Base-by-base conservation (phyloP, 805 yeast species). In the Saccharomycopsis javanensis region DNA sequence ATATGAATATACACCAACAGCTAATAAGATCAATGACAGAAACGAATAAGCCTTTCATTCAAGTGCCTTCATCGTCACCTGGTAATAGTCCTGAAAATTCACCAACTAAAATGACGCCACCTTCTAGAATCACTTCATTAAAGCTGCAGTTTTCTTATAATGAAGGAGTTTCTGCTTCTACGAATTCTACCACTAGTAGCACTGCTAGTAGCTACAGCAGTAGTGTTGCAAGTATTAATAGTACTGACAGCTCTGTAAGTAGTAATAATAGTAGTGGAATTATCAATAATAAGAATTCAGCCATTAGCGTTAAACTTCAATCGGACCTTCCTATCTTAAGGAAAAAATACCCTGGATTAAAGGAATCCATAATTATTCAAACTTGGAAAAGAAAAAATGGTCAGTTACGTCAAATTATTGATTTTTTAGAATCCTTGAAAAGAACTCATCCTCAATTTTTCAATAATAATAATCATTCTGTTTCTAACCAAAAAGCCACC, bases 311-410 rank as follows among this genome's bases (percentile, higher is more conserved):
- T 25, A 51, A 53, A 42, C 54, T 67, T 31, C 63, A 64, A 51
- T 65, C 68, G 45, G 68, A 69, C 55, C 65, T 69, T 33, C 57
- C 61, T 2, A 65, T 67, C 3, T 63, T 72, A 50, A 68, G 64
- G 55, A 70, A 68, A 38, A 64, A 65, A 37, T 72, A 63, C 52
- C 75, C 75, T 0, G 57, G 64, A n/a, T 54, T 67, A 13, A 57
- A 68, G 10, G 69, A 66, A 5, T 55, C 66, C 3, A 64, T 68
- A 3, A 67, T 72, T n/a, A 59, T 69, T 10, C 63, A 64, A 10
- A 68, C 71, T 7, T 63, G 70, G 53, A 71, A 67, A 55, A 61
- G 61, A 0, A 61, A 58, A 46, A 65, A 69, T 46, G 67, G 68
- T 1, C 64, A 70, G 15, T 56, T 72, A 6, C 59, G 72, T 55